A percentile compares a stretch with the other conserved stretches of the same genome.
These are phyloP conservation scores for Penicillium herquei DNA, from an alignment of 495 filamentous ascomycete genomes.

Conservation along the genomic window DNA sequence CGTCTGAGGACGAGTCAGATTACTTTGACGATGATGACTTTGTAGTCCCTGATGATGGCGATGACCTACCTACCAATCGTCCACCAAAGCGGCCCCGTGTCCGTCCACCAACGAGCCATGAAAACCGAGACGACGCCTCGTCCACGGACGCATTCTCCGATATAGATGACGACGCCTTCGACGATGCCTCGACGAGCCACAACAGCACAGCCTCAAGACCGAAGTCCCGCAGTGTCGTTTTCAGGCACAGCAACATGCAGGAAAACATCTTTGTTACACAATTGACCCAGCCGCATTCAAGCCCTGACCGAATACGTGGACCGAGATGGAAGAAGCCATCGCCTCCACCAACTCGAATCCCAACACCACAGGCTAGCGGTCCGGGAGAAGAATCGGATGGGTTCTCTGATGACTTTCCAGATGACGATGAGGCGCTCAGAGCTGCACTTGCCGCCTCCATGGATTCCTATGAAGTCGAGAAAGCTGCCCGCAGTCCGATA, in stretches of 20 bases:
- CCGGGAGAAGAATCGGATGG: background rate
- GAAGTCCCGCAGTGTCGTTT: constrained; percentile 45
- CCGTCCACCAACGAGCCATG: constrained; percentile 10
- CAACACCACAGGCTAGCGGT: background rate
- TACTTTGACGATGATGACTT: constrained; percentile 35
- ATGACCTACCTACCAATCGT: constrained; percentile 16
- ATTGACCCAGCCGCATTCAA: constrained; percentile 49
- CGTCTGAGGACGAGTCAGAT: constrained; percentile 22
- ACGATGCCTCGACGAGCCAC: constrained; percentile 8
- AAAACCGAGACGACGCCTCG: constrained; percentile 15
- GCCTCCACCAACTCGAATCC: constrained; percentile 6
- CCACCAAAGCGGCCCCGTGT: constrained; percentile 40
- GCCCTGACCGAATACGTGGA: constrained; percentile 51
- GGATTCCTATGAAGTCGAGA: constrained; percentile 42
- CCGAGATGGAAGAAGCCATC: constrained; percentile 52
- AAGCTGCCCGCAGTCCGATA: constrained; percentile 7
- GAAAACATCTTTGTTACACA: constrained; percentile 56
- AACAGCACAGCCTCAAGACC: constrained; percentile 28
- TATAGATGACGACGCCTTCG: constrained; percentile 21
- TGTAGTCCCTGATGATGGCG: constrained; percentile 21
- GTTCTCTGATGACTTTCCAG: background rate
- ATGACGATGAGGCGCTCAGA: constrained; percentile 17
- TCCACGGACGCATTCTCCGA: constrained; percentile 24
- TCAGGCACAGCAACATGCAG: constrained; percentile 40
- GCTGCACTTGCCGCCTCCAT: constrained; percentile 43